A percentile compares a stretch with the other conserved stretches of the same genome.
Evolutionary conservation across 192 early-diverging fungal genomes (phyloP).

Genomic region (Lobosporangium transversale): DNA sequence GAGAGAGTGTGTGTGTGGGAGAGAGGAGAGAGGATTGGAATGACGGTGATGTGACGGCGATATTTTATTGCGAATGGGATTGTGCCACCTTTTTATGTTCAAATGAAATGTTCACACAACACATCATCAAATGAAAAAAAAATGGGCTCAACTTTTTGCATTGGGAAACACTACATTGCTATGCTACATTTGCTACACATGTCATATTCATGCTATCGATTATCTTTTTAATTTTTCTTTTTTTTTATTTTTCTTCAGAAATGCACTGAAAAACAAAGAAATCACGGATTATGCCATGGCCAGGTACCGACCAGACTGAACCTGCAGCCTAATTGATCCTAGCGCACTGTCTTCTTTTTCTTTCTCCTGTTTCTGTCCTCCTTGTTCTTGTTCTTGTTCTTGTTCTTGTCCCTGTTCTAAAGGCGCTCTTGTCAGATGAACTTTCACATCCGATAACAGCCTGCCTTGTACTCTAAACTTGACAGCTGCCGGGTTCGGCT

Average conservation of each 20-base stretch:
- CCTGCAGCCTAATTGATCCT: slow-evolving; percentile 48
- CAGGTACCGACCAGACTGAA: slow-evolving; percentile 52
- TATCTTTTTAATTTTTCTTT: neutral
- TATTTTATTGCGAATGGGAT: slow-evolving; percentile 7
- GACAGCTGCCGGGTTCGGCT: slow-evolving; percentile 51
- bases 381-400: slow-evolving; percentile 23
- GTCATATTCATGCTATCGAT: neutral
- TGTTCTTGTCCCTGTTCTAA: too few species aligned
- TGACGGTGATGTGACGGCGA: neutral
- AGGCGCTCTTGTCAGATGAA: slow-evolving; percentile 16
- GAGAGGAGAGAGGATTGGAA: neutral
- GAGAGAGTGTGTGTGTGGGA: neutral
- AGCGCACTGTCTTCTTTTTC: slow-evolving; percentile 15
- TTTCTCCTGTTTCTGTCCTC: too few species aligned
- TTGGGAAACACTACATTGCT: neutral
- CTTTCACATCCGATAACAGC: slow-evolving; percentile 39
- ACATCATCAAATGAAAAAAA: neutral
- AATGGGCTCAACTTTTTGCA: neutral
- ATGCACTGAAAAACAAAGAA: too few species aligned
- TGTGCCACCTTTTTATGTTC: neutral
- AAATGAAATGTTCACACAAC: neutral
- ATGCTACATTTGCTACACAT: neutral
- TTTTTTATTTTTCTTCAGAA: neutral
- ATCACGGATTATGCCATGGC: slow-evolving; percentile 30
- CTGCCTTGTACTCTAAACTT: slow-evolving; percentile 50